Evolutionary conservation across 2,329 filamentous ascomycete genomes (phyloP).

Genomic region (Cryphonectria naterciae): DNA sequence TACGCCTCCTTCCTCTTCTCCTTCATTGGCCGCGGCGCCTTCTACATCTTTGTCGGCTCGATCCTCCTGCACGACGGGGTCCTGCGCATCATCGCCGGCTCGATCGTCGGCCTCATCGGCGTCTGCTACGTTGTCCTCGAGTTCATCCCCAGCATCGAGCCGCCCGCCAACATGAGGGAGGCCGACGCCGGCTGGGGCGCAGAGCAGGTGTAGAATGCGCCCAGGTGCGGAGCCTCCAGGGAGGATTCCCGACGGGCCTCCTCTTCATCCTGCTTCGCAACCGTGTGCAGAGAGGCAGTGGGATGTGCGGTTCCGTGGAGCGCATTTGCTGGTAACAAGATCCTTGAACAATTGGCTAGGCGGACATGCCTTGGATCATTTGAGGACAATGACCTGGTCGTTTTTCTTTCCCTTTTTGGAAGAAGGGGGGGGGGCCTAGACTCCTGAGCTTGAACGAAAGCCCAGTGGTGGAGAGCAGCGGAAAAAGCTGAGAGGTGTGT

Average conservation of each 20-base stretch:
- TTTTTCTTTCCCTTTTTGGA: not conserved
- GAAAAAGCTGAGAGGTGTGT: not conserved
- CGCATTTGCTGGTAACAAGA: not conserved
- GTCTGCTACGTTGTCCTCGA: slow-evolving; percentile 77
- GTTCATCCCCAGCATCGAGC: slow-evolving; percentile 78
- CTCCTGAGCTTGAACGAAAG: not conserved
- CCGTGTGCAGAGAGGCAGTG: not conserved
- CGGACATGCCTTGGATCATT: not conserved
- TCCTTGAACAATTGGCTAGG: not conserved
- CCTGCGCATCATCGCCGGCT: slow-evolving; percentile 75
- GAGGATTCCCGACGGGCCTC: not conserved
- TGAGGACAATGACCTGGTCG: not conserved
- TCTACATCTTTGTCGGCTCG: slow-evolving; percentile 94
- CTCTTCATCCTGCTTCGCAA: not conserved
- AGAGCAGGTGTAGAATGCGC: slow-evolving; percentile 67
- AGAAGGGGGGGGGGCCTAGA: not conserved
- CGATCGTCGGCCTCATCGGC: slow-evolving; percentile 77
- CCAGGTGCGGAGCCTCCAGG: not conserved
- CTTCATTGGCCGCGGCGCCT: slow-evolving; percentile 92
- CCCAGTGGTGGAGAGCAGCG: not conserved
- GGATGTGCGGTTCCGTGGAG: not conserved
- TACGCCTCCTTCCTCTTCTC: slow-evolving; percentile 98
- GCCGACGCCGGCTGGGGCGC: slow-evolving; percentile 76
- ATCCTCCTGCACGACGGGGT: slow-evolving; percentile 73
- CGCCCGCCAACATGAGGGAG: slow-evolving; percentile 81